Percentiles rank a stretch among this genome's conserved stretches.
Evolutionary conservation across 1,284 basidiomycete species (phyloP).

Genomic region (Somion occarium): DNA sequence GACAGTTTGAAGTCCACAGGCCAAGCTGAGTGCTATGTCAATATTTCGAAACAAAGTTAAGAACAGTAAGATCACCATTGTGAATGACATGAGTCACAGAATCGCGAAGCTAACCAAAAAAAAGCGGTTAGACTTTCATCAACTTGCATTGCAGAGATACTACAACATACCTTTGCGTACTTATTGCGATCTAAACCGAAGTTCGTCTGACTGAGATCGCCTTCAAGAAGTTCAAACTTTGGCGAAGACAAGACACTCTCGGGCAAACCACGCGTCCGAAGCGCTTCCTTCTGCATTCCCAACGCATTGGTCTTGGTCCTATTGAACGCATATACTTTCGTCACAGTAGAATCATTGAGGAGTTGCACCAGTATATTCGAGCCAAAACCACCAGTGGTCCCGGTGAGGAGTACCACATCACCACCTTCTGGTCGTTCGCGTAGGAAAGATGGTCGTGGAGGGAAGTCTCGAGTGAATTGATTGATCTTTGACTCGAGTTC

Average conservation of each 20-base stretch:
- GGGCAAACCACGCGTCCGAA: constrained; percentile 6
- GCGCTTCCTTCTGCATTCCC: constrained; percentile 2
- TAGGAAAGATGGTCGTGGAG: constrained; percentile 9
- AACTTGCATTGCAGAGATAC: not conserved
- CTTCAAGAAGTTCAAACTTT: constrained; percentile 10
- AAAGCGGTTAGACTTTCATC: not conserved
- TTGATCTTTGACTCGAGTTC: constrained; percentile 12
- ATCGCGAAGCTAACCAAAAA: constrained; percentile 6
- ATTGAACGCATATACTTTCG: constrained; percentile 13
- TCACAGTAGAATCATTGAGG: constrained; percentile 42
- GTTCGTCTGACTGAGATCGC: constrained; percentile 5
- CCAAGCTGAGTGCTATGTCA: constrained; percentile 19
- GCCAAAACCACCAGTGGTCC: constrained; percentile 13
- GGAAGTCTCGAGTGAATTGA: constrained; percentile 20
- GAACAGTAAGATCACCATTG: constrained; percentile 8
- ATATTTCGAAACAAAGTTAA: not conserved
- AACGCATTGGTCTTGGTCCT: not conserved
- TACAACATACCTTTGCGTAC: constrained; percentile 8
- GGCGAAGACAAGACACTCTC: not conserved
- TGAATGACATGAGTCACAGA: constrained; percentile 15
- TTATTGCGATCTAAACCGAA: constrained; percentile 6
- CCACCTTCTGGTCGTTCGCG: not conserved
- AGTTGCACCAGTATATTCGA: constrained; percentile 10
- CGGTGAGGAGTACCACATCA: constrained; percentile 12
- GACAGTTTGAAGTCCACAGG: constrained; percentile 24